Conservation (phyloP, 116 monocot species). For the Trichopus zeylanicus region DNA sequence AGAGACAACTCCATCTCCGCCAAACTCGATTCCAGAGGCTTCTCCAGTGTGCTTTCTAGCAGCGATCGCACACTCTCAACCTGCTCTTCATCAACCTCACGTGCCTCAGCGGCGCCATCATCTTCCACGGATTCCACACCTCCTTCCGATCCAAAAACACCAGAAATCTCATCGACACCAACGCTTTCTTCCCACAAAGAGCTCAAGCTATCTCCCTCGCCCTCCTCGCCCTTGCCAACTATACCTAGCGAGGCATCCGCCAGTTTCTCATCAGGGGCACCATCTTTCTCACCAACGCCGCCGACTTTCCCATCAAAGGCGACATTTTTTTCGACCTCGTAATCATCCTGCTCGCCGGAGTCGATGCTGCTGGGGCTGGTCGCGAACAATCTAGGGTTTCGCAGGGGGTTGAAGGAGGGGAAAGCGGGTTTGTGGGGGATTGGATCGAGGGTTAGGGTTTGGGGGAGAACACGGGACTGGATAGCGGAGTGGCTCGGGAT, state of each 20-base stretch:
- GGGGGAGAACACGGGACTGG: slow-evolving; percentile 4
- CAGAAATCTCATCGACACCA: not conserved
- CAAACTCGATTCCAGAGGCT: slow-evolving; percentile 26
- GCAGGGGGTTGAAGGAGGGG: not conserved
- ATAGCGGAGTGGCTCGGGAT: not conserved
- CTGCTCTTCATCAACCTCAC: slow-evolving; percentile 26
- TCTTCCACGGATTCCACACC: slow-evolving; percentile 5
- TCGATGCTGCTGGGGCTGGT: not conserved
- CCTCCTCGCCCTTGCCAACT: not conserved
- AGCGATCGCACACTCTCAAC: slow-evolving; percentile 31
- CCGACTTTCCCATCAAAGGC: not conserved
- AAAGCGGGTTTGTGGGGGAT: not conserved
- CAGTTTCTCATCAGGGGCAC: not conserved
- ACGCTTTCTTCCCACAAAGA: slow-evolving; percentile 21
- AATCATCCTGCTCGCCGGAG: not conserved
- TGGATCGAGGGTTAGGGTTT: slow-evolving; percentile 12
- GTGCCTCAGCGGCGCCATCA: not conserved
- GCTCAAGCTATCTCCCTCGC: slow-evolving; percentile 16
- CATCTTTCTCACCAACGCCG: not conserved
- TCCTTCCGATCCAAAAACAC: slow-evolving; percentile 7
- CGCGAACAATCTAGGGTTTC: slow-evolving; percentile 10
- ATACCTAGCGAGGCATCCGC: not conserved
- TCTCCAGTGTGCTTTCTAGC: slow-evolving; percentile 21
- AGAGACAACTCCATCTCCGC: slow-evolving; percentile 30
- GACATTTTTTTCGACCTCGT: not conserved